A percentile compares a stretch with the other conserved stretches of the same genome.
Evolutionary conservation across 306 rosid species (phyloP).

Genomic region (Rosa lucieae): DNA sequence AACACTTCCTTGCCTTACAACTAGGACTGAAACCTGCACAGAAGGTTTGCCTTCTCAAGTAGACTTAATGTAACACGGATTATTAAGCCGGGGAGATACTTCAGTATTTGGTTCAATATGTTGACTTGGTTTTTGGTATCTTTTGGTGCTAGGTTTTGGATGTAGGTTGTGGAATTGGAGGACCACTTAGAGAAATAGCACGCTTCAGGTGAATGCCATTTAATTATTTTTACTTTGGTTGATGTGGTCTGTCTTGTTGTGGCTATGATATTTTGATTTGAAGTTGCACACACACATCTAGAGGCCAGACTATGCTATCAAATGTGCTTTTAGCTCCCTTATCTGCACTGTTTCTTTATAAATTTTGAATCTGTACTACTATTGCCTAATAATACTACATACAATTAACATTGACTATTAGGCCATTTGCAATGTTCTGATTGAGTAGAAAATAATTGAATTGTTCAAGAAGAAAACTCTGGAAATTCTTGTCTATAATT

Average conservation of each 20-base stretch:
- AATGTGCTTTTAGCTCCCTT: background rate
- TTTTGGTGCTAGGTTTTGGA: slow-evolving; percentile 67
- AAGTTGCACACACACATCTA: background rate
- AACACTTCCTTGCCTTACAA: slow-evolving; percentile 91
- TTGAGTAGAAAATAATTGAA: background rate
- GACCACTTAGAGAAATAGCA: slow-evolving; percentile 85
- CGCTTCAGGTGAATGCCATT: slow-evolving; percentile 68
- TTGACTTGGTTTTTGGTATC: background rate
- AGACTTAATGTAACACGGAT: slow-evolving; percentile 9
- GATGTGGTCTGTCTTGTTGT: background rate
- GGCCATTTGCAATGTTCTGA: background rate
- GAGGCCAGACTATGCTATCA: background rate
- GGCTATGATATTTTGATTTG: background rate
- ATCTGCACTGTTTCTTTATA: background rate
- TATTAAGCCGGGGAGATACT: background rate
- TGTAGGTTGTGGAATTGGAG: slow-evolving; percentile 97
- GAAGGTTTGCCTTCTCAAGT: slow-evolving; percentile 53
- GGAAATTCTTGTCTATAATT: background rate
- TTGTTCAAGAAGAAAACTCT: background rate
- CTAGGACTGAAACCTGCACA: slow-evolving; percentile 81
- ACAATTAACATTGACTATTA: background rate
- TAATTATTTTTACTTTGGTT: background rate
- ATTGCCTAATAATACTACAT: background rate
- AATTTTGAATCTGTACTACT: background rate
- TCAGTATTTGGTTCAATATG: slow-evolving; percentile 10